Percentiles rank a stretch among this genome's conserved stretches.
These are phyloP conservation scores for Septoria petroselini DNA, from an alignment of 2,329 filamentous ascomycete species.

Conservation along the genomic window DNA sequence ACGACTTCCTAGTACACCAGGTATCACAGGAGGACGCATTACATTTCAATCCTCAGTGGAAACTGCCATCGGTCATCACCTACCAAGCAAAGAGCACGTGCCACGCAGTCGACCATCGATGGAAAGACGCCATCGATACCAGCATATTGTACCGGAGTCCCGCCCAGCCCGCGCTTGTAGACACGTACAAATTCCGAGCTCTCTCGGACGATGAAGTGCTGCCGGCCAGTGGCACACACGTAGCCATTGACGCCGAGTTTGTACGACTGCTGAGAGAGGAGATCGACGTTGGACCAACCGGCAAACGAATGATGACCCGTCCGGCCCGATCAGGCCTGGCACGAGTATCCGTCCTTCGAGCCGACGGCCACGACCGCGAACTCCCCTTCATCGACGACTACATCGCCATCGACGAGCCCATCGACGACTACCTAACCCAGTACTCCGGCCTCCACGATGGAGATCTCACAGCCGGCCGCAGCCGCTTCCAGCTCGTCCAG, in stretches of 20 bases:
- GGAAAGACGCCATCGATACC: constrained; percentile 82
- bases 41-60: constrained; percentile 87
- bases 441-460: constrained; percentile 87
- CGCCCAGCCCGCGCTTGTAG: constrained; percentile 43
- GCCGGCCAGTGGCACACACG: constrained; percentile 60
- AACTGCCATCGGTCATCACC: constrained; percentile 80
- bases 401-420: constrained; percentile 82
- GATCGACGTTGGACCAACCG: constrained; percentile 93
- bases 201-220: constrained; percentile 49
- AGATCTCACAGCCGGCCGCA: constrained; percentile 76
- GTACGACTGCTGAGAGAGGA: constrained; percentile 89
- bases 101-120: constrained; percentile 77
- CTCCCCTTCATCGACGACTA: constrained; percentile 96
- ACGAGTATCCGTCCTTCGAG: constrained; percentile 86
- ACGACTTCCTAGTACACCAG: constrained; percentile 87
- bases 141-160: constrained; percentile 77
- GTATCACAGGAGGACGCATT: constrained; percentile 80
- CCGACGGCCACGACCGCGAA: constrained; percentile 72
- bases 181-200: constrained; percentile 30
- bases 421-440: constrained; percentile 91
- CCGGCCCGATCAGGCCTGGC: constrained; percentile 88
- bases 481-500: constrained; percentile 76
- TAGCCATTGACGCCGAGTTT: constrained; percentile 94
- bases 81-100: constrained; percentile 81
- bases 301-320: constrained; percentile 84